A percentile compares a stretch with the other conserved stretches of the same genome.
Evolutionary conservation across 176 grass and related monocot species (phyloP).

Genomic region (Melocanna baccifera): DNA sequence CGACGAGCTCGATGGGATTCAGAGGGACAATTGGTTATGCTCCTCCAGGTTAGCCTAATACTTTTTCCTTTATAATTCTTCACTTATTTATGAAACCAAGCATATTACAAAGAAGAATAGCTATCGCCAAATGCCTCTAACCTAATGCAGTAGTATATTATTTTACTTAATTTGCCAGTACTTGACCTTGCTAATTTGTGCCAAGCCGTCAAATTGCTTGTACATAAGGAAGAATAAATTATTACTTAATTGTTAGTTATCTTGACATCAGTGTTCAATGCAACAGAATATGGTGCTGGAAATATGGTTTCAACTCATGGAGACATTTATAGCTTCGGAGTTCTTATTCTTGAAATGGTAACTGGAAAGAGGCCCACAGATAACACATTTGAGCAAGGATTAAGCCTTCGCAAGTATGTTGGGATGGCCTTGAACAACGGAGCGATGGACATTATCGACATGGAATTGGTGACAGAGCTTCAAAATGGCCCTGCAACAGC

Average conservation of each 20-base stretch:
- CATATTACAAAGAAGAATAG: background rate
- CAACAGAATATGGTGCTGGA: conserved; percentile 34
- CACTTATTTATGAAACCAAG: background rate
- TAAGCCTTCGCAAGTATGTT: conserved; percentile 5
- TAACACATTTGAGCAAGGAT: background rate
- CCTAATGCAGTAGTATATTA: background rate
- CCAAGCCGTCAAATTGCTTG: background rate
- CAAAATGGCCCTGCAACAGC: background rate
- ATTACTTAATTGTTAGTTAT: background rate
- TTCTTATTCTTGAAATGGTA: conserved; percentile 35
- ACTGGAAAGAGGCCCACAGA: conserved; percentile 35
- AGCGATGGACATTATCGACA: background rate
- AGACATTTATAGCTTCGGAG: conserved; percentile 42
- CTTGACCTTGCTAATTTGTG: background rate
- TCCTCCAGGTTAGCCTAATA: background rate
- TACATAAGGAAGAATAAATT: background rate
- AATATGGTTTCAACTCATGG: conserved; percentile 27
- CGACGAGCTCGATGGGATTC: background rate
- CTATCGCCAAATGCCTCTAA: background rate
- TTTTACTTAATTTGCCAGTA: background rate
- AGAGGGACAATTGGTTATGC: conserved; percentile 21
- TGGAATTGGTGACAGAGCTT: background rate
- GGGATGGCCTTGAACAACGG: background rate
- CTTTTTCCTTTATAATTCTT: background rate
- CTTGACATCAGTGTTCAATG: background rate